These are phyloP conservation scores for Fraxinus dipetala DNA, from an alignment of 305 asterid species.

Conservation along the genomic window DNA sequence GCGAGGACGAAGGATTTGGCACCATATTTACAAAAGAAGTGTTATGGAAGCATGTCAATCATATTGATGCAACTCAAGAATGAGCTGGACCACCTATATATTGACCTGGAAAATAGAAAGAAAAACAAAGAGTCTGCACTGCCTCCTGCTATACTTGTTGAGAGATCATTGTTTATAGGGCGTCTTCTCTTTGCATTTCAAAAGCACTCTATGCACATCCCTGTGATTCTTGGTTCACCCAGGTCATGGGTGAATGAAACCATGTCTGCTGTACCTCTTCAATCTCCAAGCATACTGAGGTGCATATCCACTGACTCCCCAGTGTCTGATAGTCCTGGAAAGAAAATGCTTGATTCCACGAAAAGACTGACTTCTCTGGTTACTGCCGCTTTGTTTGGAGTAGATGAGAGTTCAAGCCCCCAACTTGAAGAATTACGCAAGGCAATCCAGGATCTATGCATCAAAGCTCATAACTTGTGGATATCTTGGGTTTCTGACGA, in stretches of 20 bases:
- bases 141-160: conserved; percentile 67
- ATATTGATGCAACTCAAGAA: conserved; percentile 59
- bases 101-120: conserved; percentile 46
- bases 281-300: conserved; percentile 42
- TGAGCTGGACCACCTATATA: conserved; percentile 65
- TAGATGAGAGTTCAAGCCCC: conserved; percentile 71
- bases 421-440: conserved; percentile 75
- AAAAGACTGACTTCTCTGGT: conserved; percentile 67
- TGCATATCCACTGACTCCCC: conserved; percentile 47
- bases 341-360: conserved; percentile 56
- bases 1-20: conserved; percentile 78
- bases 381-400: conserved; percentile 65
- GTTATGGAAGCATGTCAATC: conserved; percentile 65
- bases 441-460: conserved; percentile 72
- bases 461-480: conserved; percentile 87
- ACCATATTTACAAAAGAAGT: conserved; percentile 75
- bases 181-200: conserved; percentile 91
- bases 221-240: conserved; percentile 88
- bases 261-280: conserved; percentile 35
- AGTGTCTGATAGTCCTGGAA: conserved; percentile 53
- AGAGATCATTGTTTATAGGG: conserved; percentile 85
- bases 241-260: conserved; percentile 77
- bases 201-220: conserved; percentile 83
- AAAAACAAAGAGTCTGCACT: conserved; percentile 43
- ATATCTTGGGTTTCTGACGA: conserved; percentile 82